Evolutionary conservation across 345 rosid species (phyloP), one percentile per base, ranked within the genome.

Genomic region (Pistacia vera): DNA sequence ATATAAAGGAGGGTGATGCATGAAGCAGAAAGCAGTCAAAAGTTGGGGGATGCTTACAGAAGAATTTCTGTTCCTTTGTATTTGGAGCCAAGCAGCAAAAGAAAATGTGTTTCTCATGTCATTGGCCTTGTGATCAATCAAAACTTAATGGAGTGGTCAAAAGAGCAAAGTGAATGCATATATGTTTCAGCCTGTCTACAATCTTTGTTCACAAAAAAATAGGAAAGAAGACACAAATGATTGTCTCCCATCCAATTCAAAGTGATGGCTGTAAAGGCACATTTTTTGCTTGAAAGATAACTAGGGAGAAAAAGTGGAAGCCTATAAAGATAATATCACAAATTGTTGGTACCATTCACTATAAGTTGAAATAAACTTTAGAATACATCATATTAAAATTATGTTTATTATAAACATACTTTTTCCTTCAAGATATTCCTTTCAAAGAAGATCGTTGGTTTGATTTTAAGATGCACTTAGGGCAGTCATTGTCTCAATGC

Each of bases 401-500:
- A 16, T 6, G 38, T 22, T 57, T 76, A 25, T 18, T 58, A 41
- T 41, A 41, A 5, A 0, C 46, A 41, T 41, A 7, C 8, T 5
- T 41, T 41, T 41, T 5, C 6, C 49, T 16, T 25, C n/a, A 38
- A n/a, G n/a, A 70, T 62, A 20, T 22, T 4, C 25, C 8, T 63
- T 36, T 52, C 28, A 4, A 66, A 58, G n/a, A 44, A 62, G 41
- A 56, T 44, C 73, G 57, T 73, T 28, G 44, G 41, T 35, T 35
- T 63, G 60, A 60, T 46, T 75, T 25, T 46, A 48, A 25, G 51
- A 67, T 8, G 75, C 70, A 69, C 12, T 46, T 61, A 79, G 74
- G 38, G 65, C 11, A 30, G 28, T 78, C 66, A 82, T 81, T 86
- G 79, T 73, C 88, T 83, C 75, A 89, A 87, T 18, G 89, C 90